phyloP scores from a whole-genome alignment of 495 filamentous ascomycete genomes.

The Annulohypoxylon maeteangense region DNA sequence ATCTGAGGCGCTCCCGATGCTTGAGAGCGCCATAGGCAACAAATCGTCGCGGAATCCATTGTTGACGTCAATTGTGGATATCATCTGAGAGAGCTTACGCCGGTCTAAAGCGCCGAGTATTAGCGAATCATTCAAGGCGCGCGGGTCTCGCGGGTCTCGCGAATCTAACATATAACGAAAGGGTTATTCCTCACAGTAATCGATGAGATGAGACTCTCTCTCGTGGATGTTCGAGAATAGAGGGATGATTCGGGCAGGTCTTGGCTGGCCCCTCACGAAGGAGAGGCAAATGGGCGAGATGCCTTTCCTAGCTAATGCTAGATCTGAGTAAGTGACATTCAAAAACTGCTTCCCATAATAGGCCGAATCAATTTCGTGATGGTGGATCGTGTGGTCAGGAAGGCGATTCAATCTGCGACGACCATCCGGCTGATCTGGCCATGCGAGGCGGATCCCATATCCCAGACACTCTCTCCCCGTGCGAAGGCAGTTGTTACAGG shows the following conservation, averaged over 20 bases:
- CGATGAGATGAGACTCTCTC: slow-evolving; percentile 46
- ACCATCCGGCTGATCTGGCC: slow-evolving; percentile 52
- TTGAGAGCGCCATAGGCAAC: slow-evolving; percentile 49
- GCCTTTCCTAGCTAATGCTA: slow-evolving; percentile 45
- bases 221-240: slow-evolving; percentile 43
- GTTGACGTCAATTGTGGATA: slow-evolving; percentile 50
- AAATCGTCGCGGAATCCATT: slow-evolving; percentile 52
- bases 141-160: not conserved
- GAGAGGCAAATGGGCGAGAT: slow-evolving; percentile 41
- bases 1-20: slow-evolving; percentile 39
- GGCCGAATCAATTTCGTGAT: slow-evolving; percentile 40
- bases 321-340: slow-evolving; percentile 47
- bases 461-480: slow-evolving; percentile 51
- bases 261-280: slow-evolving; percentile 36
- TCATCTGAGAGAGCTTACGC: slow-evolving; percentile 48
- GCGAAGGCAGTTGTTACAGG: slow-evolving; percentile 53
- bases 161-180: not conserved
- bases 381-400: slow-evolving; percentile 43
- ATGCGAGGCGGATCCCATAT: slow-evolving; percentile 53
- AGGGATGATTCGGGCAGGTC: slow-evolving; percentile 39
- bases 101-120: slow-evolving; percentile 40
- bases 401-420: slow-evolving; percentile 47
- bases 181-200: slow-evolving; percentile 43
- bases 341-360: slow-evolving; percentile 48
- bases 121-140: slow-evolving; percentile 5